phyloP scores from a whole-genome alignment of 345 rosid genomes.

The Lepidium didymum region DNA sequence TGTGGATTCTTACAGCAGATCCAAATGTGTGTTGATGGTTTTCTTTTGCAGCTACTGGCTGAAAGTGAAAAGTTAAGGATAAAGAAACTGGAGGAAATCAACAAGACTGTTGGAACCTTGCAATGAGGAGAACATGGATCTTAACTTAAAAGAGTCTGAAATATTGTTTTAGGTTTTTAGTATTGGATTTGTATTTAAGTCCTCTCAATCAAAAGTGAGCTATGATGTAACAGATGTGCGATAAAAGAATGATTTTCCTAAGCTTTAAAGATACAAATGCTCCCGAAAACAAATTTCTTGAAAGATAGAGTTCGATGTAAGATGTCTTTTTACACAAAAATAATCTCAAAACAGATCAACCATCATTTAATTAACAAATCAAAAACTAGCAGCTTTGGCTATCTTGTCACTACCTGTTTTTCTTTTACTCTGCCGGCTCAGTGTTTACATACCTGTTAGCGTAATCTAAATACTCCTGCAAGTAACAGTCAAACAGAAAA shows the following conservation, averaged over 20 bases:
- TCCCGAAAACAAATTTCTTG: not conserved
- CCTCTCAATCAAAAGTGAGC: not conserved
- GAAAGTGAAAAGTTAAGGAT: slow-evolving; percentile 72
- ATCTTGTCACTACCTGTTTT: not conserved
- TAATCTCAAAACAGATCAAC: not conserved
- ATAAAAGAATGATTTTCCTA: not conserved
- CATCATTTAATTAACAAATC: not conserved
- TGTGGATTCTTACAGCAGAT: not conserved
- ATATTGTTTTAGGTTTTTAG: not conserved
- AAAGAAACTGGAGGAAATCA: slow-evolving; percentile 71
- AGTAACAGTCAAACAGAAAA: slow-evolving; percentile 12
- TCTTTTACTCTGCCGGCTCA: slow-evolving; percentile 20
- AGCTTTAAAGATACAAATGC: not conserved
- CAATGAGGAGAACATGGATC: slow-evolving; percentile 11
- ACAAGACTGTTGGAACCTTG: slow-evolving; percentile 46
- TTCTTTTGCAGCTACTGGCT: slow-evolving; percentile 43
- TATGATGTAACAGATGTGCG: slow-evolving; percentile 1
- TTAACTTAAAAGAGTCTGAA: not conserved
- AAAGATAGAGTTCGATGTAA: not conserved
- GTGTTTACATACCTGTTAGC: slow-evolving; percentile 37
- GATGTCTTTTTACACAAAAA: not conserved
- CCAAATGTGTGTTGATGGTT: not conserved
- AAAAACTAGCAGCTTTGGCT: not conserved
- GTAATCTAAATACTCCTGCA: slow-evolving; percentile 67
- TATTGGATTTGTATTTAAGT: not conserved